Base-by-base conservation (phyloP, 306 rosid species). In the Malus sieversii region DNA sequence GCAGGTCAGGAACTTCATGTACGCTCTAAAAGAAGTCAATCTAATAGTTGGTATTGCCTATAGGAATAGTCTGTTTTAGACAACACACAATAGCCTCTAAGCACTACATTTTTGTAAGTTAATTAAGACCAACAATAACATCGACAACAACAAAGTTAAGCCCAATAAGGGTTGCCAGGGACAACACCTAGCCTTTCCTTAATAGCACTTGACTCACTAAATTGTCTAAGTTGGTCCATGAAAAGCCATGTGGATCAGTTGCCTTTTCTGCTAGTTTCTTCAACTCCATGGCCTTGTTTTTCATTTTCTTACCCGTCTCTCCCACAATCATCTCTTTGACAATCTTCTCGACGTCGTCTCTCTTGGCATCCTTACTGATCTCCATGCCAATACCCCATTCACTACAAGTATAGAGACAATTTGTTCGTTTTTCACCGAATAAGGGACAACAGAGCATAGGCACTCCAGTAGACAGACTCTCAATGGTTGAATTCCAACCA, bases 371-470 rank as follows among this genome's bases (percentile, higher is more conserved):
- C 1, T 68, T 68, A 8, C 30, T 2, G 3, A 68, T 68, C 68
- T 77, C 61, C 61, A 68, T 57, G 22, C 80, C 80, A 35, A 22
- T 40, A 4, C 75, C 75, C 69, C 61, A 77, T 10, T 42, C 38
- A 2, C 60, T 60, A 40, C 80, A 77, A 30, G 69, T 55, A 25
- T 42, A 68, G 1, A 4, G 5, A 32, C 75, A 57, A 20, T 69
- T 69, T 1, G 62, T 69, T 6, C 0, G 38, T 23, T 77, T 63
- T 1, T 77, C 75, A 0, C 23, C 33, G 10, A 57, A 6, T 15
- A 53, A 3, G 12, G 74, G 75, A 74, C 32, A 30, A 30, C 32
- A 30, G 0, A 30, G 5, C 32, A 30, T 30, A 30, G 32, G 32
- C 32, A 30, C 32, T 30, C 32, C 32, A 30, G 32, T 5, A 30